Evolutionary conservation across 2,329 filamentous ascomycete genomes (phyloP), one percentile per base, ranked within the genome.

Genomic region (Cadophora sp.): DNA sequence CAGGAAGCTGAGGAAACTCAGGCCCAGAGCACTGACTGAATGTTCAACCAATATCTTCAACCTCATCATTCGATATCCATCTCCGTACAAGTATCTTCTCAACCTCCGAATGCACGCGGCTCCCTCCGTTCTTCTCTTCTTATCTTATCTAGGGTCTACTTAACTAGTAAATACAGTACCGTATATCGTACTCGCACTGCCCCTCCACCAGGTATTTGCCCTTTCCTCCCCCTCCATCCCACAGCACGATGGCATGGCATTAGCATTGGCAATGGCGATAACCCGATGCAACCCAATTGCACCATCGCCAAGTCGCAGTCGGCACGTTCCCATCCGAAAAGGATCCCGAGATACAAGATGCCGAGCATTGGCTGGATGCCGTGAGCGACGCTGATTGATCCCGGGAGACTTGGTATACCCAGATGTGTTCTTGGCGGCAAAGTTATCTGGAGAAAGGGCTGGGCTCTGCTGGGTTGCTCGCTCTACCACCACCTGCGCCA

Each of bases 311-410:
- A 58, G 55, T 16, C 20, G 9, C 9, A 58, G 20, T 41, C 55
- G 55, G 55, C 55, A 58, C 20, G 20, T 22, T 14, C 5, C 18
- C 30, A 39, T n/a, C 53, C 55, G 36, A 58, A 58, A 5, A 58
- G 55, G 33, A 58, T 20, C 4, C 53, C 55, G 55, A 58, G 0
- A 43, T 11, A 30, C 55, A 20, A 30, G 6, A 3, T 48, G 55
- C 55, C 55, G 36, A 58, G 55, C 55, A 58, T 58, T 58, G 55
- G 55, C 55, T 43, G n/a, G 55, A 41, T 58, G 36, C 55, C 55
- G 55, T 58, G 55, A 58, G 41, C 41, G 55, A 43, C 6, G 45
- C n/a, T 18, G n/a, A 20, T 20, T 22, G 20, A 20, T 7, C 11
- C 45, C 27, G 27, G 3, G 27, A 30, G 3, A 30, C 27, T 30